Conservation (phyloP, 345 rosid species). For the Garcia nutans region DNA sequence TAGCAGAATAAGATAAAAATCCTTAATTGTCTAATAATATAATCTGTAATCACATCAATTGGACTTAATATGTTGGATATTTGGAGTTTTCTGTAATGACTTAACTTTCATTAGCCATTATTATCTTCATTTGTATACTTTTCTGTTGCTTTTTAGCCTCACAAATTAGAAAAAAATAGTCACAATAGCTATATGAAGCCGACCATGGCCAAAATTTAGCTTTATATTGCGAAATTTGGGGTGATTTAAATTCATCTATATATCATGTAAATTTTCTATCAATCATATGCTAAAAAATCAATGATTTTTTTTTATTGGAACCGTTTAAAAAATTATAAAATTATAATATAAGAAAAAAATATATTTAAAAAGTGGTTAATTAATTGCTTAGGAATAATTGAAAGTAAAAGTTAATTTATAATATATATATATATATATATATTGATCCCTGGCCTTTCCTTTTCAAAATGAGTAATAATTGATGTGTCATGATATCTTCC, state of each 20-base stretch:
- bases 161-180: conserved; percentile 7
- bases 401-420: too few species aligned
- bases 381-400: too few species aligned
- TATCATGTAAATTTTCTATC: too few species aligned
- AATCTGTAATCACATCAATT: conserved; percentile 46
- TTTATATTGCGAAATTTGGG: conserved; percentile 31
- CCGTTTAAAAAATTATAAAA: too few species aligned
- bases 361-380: too few species aligned
- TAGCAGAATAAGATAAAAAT: conserved; percentile 5
- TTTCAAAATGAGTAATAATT: too few species aligned
- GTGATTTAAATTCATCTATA: conserved; percentile 5
- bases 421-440: too few species aligned
- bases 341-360: too few species aligned
- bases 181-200: conserved; percentile 7
- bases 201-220: conserved; percentile 15
- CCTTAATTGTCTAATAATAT: conserved; percentile 28
- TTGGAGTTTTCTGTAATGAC: conserved; percentile 19
- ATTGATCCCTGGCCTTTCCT: too few species aligned
- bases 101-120: neutral
- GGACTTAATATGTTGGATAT: conserved; percentile 22
- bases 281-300: too few species aligned
- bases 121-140: neutral
- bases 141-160: conserved; percentile 8
- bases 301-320: too few species aligned
- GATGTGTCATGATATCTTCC: too few species aligned